Percentiles rank a stretch among this genome's conserved stretches.
These are phyloP conservation scores for Diutina siamensis DNA, from an alignment of 1,139 yeast genomes.

Conservation along the genomic window DNA sequence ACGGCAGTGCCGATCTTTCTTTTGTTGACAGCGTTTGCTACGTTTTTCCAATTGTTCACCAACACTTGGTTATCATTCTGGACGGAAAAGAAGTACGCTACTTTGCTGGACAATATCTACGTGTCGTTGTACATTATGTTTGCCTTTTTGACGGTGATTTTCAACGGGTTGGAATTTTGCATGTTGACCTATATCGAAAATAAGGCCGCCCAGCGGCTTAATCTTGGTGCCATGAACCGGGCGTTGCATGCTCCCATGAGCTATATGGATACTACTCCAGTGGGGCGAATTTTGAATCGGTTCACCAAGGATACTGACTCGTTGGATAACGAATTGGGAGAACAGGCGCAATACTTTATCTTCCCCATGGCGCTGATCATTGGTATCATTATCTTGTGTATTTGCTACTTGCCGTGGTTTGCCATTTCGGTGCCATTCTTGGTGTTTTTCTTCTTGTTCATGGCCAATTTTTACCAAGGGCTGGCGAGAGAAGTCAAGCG, in stretches of 20 bases:
- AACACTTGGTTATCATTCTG: conserved; percentile 5
- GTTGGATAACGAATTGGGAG: conserved; percentile 20
- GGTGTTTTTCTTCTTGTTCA: conserved; percentile 29
- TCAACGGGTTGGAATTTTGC: conserved; percentile 9
- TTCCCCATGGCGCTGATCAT: conserved; percentile 41
- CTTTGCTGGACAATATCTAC: conserved; percentile 9
- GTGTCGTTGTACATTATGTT: conserved; percentile 11
- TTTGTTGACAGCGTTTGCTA: not conserved
- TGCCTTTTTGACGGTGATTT: conserved; percentile 9
- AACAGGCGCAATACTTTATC: conserved; percentile 40
- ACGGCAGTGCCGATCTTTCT: conserved; percentile 1
- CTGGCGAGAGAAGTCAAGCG: conserved; percentile 38
- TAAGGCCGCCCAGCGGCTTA: conserved; percentile 21
- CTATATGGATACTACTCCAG: conserved; percentile 12
- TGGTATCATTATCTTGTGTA: conserved; percentile 57
- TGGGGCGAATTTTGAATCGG: conserved; percentile 13
- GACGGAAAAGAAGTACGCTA: conserved; percentile 3
- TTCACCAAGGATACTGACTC: conserved; percentile 13
- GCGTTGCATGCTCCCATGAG: conserved; percentile 32
- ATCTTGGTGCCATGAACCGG: conserved; percentile 27
- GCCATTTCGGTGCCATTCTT: conserved; percentile 60
- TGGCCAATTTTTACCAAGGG: conserved; percentile 47
- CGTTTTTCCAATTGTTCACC: conserved; percentile 3
- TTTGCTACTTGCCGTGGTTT: conserved; percentile 66
- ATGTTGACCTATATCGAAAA: conserved; percentile 9